Conservation (phyloP, 768 basidiomycete species). For the Auriscalpium orientale region DNA sequence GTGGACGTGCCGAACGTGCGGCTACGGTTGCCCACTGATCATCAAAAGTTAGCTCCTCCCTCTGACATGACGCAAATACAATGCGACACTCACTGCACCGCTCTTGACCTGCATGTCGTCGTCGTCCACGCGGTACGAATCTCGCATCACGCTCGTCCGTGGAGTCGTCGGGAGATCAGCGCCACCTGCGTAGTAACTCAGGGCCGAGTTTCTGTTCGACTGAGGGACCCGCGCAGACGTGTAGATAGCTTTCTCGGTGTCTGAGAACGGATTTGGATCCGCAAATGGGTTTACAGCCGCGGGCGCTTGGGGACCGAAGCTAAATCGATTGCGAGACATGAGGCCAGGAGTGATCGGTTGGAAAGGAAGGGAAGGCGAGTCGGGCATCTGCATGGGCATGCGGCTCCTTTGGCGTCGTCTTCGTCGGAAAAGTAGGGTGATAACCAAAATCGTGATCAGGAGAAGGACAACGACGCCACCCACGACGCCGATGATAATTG, state of each 20-base stretch:
- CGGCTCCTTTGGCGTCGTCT: not conserved
- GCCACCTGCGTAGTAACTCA: not conserved
- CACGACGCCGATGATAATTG: not conserved
- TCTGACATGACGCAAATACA: not conserved
- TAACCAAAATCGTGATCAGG: not conserved
- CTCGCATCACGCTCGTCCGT: not conserved
- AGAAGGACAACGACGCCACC: not conserved
- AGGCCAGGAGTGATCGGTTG: not conserved
- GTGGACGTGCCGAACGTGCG: not conserved
- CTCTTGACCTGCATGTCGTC: not conserved
- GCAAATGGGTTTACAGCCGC: not conserved
- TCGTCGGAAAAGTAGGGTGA: conserved; percentile 3
- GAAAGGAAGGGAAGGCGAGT: conserved; percentile 3
- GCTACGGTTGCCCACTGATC: not conserved
- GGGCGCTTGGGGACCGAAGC: not conserved
- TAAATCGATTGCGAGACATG: not conserved
- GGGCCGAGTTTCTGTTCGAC: not conserved
- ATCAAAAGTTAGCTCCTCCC: not conserved
- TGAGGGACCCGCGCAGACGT: not conserved
- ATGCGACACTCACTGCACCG: not conserved
- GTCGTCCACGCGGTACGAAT: not conserved
- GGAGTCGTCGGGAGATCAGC: not conserved
- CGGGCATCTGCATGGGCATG: not conserved
- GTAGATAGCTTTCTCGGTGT: not conserved
- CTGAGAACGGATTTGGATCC: not conserved